phyloP scores from a whole-genome alignment of 2,329 filamentous ascomycete genomes.

The Setomelanomma holmii region DNA sequence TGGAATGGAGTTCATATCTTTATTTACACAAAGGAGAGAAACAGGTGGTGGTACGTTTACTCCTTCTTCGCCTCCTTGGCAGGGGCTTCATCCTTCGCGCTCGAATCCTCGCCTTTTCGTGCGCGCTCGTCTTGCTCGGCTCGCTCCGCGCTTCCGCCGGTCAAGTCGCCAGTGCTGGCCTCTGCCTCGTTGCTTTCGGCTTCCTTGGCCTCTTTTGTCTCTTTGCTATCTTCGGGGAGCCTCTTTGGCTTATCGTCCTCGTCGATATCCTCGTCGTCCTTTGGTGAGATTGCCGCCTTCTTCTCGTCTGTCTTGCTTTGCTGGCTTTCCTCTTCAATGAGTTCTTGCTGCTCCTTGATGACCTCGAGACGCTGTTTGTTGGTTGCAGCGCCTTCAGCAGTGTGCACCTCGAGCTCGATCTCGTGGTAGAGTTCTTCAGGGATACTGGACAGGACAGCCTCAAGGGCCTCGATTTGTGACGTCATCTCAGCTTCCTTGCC shows the following conservation, averaged over 20 bases:
- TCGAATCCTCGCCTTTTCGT: conserved; percentile 25
- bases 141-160: conserved; percentile 40
- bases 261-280: conserved; percentile 91
- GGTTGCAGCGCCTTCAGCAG: conserved; percentile 92
- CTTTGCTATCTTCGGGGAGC: not conserved
- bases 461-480: conserved; percentile 89
- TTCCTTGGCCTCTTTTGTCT: conserved; percentile 26
- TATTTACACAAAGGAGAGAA: conserved; percentile 27
- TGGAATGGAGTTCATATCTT: conserved; percentile 20
- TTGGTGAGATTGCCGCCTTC: conserved; percentile 75
- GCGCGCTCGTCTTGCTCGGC: conserved; percentile 43
- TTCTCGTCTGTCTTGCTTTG: conserved; percentile 80
- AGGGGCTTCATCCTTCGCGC: conserved; percentile 26
- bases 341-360: conserved; percentile 95
- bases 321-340: conserved; percentile 96
- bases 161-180: conserved; percentile 35
- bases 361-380: conserved; percentile 99
- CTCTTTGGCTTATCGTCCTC: conserved; percentile 78
- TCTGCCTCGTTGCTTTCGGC: conserved; percentile 37
- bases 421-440: conserved; percentile 99
- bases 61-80: conserved; percentile 20
- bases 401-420: conserved; percentile 97
- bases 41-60: not conserved
- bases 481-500: conserved; percentile 83
- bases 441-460: conserved; percentile 90